Conservation (phyloP, 306 rosid species). For the Quillaja saponaria region DNA sequence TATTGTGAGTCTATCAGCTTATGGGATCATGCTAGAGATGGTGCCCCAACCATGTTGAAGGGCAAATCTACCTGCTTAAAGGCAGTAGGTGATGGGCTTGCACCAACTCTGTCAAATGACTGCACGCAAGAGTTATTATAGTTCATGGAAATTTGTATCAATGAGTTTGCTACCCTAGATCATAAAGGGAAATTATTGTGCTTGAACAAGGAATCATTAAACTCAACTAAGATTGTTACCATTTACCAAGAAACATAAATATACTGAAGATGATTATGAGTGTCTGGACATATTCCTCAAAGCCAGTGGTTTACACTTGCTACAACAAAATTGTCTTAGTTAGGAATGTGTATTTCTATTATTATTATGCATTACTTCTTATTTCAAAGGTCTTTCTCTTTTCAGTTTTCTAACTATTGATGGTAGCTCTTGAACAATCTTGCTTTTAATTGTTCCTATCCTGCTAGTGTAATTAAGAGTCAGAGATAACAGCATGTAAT, state of each 20-base stretch:
- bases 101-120: slow-evolving; percentile 30
- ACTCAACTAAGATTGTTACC: slow-evolving; percentile 38
- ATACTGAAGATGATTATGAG: slow-evolving; percentile 31
- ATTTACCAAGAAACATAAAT: slow-evolving; percentile 43
- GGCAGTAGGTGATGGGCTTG: slow-evolving; percentile 32
- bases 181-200: slow-evolving; percentile 26
- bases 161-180: slow-evolving; percentile 34
- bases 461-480: too few species aligned
- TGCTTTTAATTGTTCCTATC: too few species aligned
- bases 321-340: too few species aligned
- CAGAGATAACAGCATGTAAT: too few species aligned
- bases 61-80: slow-evolving; percentile 30
- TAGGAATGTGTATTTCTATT: too few species aligned
- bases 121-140: slow-evolving; percentile 43
- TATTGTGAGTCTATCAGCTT: slow-evolving; percentile 18
- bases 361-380: too few species aligned
- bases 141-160: slow-evolving; percentile 39
- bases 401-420: too few species aligned
- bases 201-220: slow-evolving; percentile 36
- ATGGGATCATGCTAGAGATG: slow-evolving; percentile 38
- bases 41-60: slow-evolving; percentile 33
- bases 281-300: slow-evolving; percentile 46
- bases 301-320: slow-evolving; percentile 50
- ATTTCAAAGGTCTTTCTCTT: too few species aligned
- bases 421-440: too few species aligned